Conservation (phyloP, 176 grass and related monocot species). For the Avena insularis region DNA sequence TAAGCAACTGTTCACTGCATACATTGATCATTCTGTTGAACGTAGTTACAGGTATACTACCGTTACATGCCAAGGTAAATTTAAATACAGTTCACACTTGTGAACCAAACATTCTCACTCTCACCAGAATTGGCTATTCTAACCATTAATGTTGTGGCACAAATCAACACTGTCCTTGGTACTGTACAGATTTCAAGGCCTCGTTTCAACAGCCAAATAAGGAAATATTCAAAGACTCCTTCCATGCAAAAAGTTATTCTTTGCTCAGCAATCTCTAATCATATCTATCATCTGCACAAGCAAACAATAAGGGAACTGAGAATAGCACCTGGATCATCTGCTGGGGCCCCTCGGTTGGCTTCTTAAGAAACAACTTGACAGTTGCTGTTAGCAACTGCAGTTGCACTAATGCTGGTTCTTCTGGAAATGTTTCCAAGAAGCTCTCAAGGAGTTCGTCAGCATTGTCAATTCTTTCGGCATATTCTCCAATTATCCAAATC, state of each 20-base stretch:
- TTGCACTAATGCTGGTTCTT: slow-evolving; percentile 90
- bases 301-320: slow-evolving; percentile 25
- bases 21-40: not conserved
- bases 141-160: slow-evolving; percentile 21
- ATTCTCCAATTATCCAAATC: slow-evolving; percentile 99
- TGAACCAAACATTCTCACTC: not conserved
- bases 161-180: slow-evolving; percentile 16
- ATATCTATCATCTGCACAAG: slow-evolving; percentile 9
- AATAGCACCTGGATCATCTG: slow-evolving; percentile 96
- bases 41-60: no score
- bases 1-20: not conserved
- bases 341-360: slow-evolving; percentile 92
- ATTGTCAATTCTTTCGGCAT: slow-evolving; percentile 99
- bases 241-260: slow-evolving; percentile 8
- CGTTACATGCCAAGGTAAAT: not conserved
- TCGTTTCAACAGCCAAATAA: slow-evolving; percentile 25
- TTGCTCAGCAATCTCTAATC: not conserved
- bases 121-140: slow-evolving; percentile 1
- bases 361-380: slow-evolving; percentile 96
- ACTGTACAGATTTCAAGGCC: not conserved
- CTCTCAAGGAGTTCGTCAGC: slow-evolving; percentile 98
- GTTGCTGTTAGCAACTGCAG: slow-evolving; percentile 86
- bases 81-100: not conserved
- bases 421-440: slow-evolving; percentile 94
- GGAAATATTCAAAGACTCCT: slow-evolving; percentile 11